Percentiles rank a stretch among this genome's conserved stretches.
Evolutionary conservation across 768 basidiomycete species (phyloP).

Genomic region (Mycena pura): DNA sequence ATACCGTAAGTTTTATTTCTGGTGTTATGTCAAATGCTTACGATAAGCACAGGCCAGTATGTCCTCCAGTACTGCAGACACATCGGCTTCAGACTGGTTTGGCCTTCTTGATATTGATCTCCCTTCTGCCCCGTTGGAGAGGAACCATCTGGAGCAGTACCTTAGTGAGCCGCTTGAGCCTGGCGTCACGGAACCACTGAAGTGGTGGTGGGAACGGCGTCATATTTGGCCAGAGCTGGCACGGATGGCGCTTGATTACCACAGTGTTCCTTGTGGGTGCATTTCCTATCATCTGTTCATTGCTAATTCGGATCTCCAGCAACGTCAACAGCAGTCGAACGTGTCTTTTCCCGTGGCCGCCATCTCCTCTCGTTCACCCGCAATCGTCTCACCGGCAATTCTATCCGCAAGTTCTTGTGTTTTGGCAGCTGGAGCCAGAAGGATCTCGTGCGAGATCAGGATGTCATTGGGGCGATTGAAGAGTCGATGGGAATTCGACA

Average conservation of each 20-base stretch:
- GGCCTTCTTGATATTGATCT: too few relatives aligned
- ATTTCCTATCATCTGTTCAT: not conserved
- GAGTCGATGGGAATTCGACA: not conserved
- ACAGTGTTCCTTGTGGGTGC: not conserved
- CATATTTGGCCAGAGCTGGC: slow-evolving; percentile 33
- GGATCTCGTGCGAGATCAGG: slow-evolving; percentile 35
- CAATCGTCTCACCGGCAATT: slow-evolving; percentile 28
- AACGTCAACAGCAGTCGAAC: slow-evolving; percentile 12
- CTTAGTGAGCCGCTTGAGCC: too few relatives aligned
- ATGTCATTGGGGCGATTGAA: slow-evolving; percentile 24
- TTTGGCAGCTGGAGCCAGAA: slow-evolving; percentile 39
- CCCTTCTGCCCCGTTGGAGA: too few relatives aligned
- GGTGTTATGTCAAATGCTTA: too few relatives aligned
- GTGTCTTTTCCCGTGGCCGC: slow-evolving; percentile 15
- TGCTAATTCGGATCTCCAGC: not conserved
- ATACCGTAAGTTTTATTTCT: too few relatives aligned
- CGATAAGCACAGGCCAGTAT: too few relatives aligned
- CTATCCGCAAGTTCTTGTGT: slow-evolving; percentile 38
- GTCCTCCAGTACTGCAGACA: too few relatives aligned
- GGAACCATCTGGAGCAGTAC: too few relatives aligned
- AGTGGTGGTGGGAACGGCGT: slow-evolving; percentile 36
- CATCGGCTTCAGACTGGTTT: too few relatives aligned
- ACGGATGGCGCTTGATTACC: slow-evolving; percentile 13
- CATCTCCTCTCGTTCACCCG: slow-evolving; percentile 8
- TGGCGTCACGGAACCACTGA: too few relatives aligned